These are phyloP conservation scores for Geosiphon pyriformis DNA, from an alignment of 192 early-diverging fungal genomes.

Conservation along the genomic window DNA sequence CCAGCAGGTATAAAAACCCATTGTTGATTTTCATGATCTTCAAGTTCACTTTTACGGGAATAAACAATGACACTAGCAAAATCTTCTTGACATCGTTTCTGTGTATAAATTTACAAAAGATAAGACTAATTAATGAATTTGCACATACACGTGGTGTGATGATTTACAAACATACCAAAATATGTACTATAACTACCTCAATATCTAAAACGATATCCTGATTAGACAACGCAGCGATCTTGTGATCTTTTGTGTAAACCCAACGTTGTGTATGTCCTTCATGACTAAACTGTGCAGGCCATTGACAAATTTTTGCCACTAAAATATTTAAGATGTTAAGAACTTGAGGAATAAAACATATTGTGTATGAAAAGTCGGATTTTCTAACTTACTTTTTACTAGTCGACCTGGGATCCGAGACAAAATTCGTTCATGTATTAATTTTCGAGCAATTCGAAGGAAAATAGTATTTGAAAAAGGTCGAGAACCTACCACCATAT, in stretches of 20 bases:
- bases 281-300: neutral
- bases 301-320: neutral
- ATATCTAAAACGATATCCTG: neutral
- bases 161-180: no score
- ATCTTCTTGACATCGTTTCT: neutral
- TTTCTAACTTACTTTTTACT: neutral
- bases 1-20: neutral
- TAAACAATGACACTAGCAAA: neutral
- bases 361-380: neutral
- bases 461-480: slow-evolving; percentile 6
- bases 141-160: no score
- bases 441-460: no score
- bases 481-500: slow-evolving; percentile 27
- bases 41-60: neutral
- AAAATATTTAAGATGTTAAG: neutral
- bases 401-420: neutral
- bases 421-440: no score
- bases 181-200: no score
- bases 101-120: no score
- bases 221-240: neutral
- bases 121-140: no score
- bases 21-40: neutral
- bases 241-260: neutral
- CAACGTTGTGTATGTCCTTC: neutral
- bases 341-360: neutral